Percentiles rank a stretch among this genome's conserved stretches.
phyloP scores from a whole-genome alignment of 345 rosid species.

The Eucalyptus albens region DNA sequence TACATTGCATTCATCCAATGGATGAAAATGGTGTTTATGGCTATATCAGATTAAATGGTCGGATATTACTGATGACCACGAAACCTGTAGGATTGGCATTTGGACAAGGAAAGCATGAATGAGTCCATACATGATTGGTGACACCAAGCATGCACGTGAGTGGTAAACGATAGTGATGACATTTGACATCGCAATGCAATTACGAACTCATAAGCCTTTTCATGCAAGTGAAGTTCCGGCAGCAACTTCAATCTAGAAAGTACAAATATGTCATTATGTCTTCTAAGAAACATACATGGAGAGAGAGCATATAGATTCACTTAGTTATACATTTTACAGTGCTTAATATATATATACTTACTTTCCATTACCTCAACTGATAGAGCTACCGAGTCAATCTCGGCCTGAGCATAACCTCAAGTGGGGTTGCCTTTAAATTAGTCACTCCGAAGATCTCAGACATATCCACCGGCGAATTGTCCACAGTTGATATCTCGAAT shows the following conservation, averaged over 20 bases:
- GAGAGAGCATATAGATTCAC: not conserved
- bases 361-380: not conserved
- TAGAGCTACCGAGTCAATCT: not conserved
- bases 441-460: not conserved
- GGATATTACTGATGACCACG: not conserved
- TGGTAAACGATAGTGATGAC: not conserved
- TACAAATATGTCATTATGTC: not conserved
- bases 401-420: constrained; percentile 4
- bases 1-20: too few species aligned
- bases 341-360: not conserved
- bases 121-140: not conserved
- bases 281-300: not conserved
- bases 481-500: constrained; percentile 1
- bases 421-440: constrained; percentile 1
- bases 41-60: not conserved
- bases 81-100: not conserved
- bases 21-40: not conserved
- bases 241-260: not conserved
- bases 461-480: constrained; percentile 2
- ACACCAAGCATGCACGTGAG: not conserved
- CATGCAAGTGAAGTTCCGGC: not conserved
- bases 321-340: too few species aligned
- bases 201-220: not conserved
- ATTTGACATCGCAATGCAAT: not conserved
- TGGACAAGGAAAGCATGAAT: not conserved